Percentiles rank a stretch among this genome's conserved stretches.
phyloP scores from a whole-genome alignment of 2,329 filamentous ascomycete genomes.

The Fusarium floridanum region DNA sequence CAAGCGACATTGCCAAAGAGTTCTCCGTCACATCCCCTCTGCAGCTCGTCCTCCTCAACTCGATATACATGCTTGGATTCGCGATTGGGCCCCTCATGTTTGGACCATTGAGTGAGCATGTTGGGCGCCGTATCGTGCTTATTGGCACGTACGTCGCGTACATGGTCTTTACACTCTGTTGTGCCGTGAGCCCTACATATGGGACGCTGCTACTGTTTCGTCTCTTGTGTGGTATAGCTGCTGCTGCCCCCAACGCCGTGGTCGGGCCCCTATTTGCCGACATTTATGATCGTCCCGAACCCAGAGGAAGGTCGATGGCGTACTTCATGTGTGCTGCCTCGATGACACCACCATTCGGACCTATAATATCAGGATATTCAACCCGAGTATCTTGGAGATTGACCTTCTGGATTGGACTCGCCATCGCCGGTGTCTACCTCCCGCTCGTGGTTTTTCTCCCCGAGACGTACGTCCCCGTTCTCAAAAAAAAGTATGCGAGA shows the following conservation, averaged over 20 bases:
- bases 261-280: conserved; percentile 61
- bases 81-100: conserved; percentile 55
- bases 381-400: conserved; percentile 58
- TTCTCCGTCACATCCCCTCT: background rate
- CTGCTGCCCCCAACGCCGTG: conserved; percentile 57
- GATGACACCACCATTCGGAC: conserved; percentile 56
- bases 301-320: conserved; percentile 51
- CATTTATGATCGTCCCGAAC: conserved; percentile 53
- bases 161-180: conserved; percentile 55
- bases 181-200: conserved; percentile 58
- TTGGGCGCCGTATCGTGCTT: conserved; percentile 57
- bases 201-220: conserved; percentile 58
- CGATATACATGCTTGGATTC: background rate
- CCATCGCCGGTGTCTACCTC: conserved; percentile 48
- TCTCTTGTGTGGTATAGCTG: conserved; percentile 55
- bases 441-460: conserved; percentile 33
- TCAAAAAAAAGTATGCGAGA: conserved; percentile 15
- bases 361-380: conserved; percentile 59
- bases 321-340: conserved; percentile 55
- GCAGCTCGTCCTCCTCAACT: background rate
- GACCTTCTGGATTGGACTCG: conserved; percentile 54
- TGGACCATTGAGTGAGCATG: conserved; percentile 57
- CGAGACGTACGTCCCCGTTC: conserved; percentile 32
- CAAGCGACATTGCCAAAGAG: background rate
- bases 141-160: conserved; percentile 62